Base-by-base conservation (phyloP, 352 stramenopile genomes). In the Phytophthora ramorum region DNA sequence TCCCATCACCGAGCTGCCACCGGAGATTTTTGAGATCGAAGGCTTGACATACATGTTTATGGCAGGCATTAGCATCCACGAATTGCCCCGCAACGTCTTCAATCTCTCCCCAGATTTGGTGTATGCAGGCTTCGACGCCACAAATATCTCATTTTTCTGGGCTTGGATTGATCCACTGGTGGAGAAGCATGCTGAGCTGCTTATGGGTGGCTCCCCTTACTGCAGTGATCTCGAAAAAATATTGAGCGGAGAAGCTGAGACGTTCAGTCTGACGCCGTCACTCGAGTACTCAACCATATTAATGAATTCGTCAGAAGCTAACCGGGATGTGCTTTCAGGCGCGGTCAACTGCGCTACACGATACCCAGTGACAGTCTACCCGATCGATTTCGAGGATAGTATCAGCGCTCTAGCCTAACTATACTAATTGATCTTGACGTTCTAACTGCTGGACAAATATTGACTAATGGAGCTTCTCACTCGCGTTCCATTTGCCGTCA, bases 1-100 rank as follows among this genome's bases (percentile, higher is more conserved):
- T 28, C 75, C 75, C 6, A 73, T 83, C n/a, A 41, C 34, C 0
- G 26, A 58, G 1, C 46, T 83, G 3, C 71, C 75, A 3, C 35
- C 46, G 3, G 35, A 54, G 10, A 28, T 80, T 7, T 73, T 78
- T 13, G 47, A 70, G 9, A 24, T 65, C 12, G 22, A 32, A 13
- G 51, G 38, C 28, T 30, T 75, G 50, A 0, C 24, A 4, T 66
- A 65, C 37, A 19, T 78, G 19, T 44, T 56, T 16, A 49, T 70
- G 8, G 61, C 41, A 3, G 35, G 44, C 34, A 73, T 46, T 7
- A 28, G 24, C n/a, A 49, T 78, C 16, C 13, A 34, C 3, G 52
- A 67, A 16, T 45, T 78, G 20, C 66, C 61, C 1, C 48, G 30
- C 8, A 66, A 70, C 32, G 71, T 75, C 17, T 62, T 43, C 12